Base-by-base conservation (phyloP, 345 rosid species). In the Boechera retrofracta region DNA sequence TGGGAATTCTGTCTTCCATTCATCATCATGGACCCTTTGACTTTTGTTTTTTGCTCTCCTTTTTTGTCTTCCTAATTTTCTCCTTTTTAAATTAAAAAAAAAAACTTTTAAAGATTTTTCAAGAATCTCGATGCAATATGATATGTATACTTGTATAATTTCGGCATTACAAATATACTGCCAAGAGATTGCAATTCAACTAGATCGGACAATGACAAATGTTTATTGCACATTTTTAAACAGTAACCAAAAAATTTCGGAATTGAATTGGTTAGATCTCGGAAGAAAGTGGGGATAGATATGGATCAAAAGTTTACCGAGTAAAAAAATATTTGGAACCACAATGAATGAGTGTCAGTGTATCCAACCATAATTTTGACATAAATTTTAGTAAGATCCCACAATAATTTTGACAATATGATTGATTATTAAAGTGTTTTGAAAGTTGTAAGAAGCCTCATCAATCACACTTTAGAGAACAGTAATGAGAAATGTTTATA, bases 1-100 rank as follows among this genome's bases (percentile, higher is more conserved):
- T 77, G 89, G 82, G 76, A 73, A 77, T 73, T 77, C 83, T 79
- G 89, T 83, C 68, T 42, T 81, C 88, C 80, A 79, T 69, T 84
- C 88, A 66, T 65, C 81, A 18, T 72, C 84, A 54, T 79, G 82
- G 86, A 59, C 86, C 74, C 77, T 80, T 75, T 80, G 82, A 80
- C 76, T 80, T 78, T 78, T 72, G 74, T 72, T 26, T 78, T 72
- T 42, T 73, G 16, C 62, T 69, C 28, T 42, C 67, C 28, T 28
- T 67, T 64, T 24, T 29, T 65, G 64, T 69, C 62, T 77, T 67
- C 69, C 44, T 61, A 76, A 56, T 55, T 47, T 72, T 62, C 13
- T 32, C 49, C 3, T 49, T 66, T 65, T 41, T 42, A 13, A 21
- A 18, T 33, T 33, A 29, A 24, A 48, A 15, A 47, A 55, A 44